These are phyloP conservation scores for Rhizopogon parksii DNA, from an alignment of 1,284 basidiomycete genomes.

Conservation along the genomic window DNA sequence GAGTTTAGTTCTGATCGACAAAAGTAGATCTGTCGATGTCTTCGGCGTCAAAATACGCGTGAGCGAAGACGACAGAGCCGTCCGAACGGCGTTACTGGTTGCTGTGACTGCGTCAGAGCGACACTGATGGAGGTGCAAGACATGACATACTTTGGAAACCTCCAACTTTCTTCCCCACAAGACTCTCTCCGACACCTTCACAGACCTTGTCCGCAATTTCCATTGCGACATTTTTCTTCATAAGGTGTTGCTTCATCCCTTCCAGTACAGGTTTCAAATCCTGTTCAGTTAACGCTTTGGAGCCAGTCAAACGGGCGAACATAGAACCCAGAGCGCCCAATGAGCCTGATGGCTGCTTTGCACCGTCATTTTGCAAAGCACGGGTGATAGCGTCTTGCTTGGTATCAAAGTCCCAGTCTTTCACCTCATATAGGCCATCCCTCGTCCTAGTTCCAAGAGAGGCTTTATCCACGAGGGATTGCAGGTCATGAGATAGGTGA, in stretches of 20 bases:
- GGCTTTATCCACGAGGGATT: conserved; percentile 66
- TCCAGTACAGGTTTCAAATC: conserved; percentile 87
- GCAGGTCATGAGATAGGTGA: conserved; percentile 44
- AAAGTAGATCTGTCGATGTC: conserved; percentile 90
- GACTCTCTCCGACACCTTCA: conserved; percentile 81
- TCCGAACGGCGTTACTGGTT: conserved; percentile 79
- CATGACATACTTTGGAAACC: conserved; percentile 69
- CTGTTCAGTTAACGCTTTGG: conserved; percentile 74
- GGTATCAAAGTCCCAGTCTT: conserved; percentile 76
- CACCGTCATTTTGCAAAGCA: conserved; percentile 39
- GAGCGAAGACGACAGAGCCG: conserved; percentile 80
- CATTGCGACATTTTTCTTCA: conserved; percentile 98
- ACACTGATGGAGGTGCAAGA: neutral
- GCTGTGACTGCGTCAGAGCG: conserved; percentile 36
- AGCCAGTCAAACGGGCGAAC: conserved; percentile 80
- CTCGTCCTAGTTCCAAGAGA: conserved; percentile 75
- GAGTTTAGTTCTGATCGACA: conserved; percentile 71
- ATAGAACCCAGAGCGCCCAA: conserved; percentile 65
- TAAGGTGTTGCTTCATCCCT: conserved; percentile 95
- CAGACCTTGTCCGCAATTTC: conserved; percentile 94
- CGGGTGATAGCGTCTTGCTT: conserved; percentile 50
- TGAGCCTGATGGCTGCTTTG: conserved; percentile 37
- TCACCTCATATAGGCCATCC: conserved; percentile 89
- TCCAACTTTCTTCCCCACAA: conserved; percentile 88
- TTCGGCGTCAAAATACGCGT: conserved; percentile 95